Conservation (phyloP, 2,329 filamentous ascomycete genomes). For the Cordyceps militaris region DNA sequence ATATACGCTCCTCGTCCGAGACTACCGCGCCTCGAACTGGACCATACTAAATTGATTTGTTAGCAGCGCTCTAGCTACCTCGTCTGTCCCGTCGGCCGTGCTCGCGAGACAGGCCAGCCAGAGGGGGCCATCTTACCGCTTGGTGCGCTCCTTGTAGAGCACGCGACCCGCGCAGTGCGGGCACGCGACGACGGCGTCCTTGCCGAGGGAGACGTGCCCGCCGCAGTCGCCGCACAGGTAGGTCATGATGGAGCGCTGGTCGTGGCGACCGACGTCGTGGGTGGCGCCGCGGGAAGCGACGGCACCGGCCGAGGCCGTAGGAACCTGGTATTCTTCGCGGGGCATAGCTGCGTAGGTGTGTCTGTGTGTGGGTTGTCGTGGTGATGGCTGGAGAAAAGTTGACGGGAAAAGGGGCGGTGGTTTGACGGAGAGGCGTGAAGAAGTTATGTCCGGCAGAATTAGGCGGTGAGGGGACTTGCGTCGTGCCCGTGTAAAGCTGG, state of each 20-base stretch:
- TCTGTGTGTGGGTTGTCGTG: neutral
- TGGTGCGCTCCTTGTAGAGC: conserved; percentile 95
- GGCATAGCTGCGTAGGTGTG: conserved; percentile 39
- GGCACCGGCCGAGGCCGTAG: conserved; percentile 43
- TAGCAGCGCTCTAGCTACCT: too few species aligned
- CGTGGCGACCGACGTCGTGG: conserved; percentile 33
- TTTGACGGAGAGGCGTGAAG: conserved; percentile 1
- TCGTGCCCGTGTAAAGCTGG: too few species aligned
- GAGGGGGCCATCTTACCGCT: conserved; percentile 58
- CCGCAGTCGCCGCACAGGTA: conserved; percentile 41
- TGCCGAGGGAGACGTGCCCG: conserved; percentile 31
- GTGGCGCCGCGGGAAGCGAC: conserved; percentile 34
- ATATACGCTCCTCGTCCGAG: neutral
- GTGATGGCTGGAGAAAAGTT: neutral
- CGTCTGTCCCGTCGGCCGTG: neutral
- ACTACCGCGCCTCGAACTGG: conserved; percentile 86
- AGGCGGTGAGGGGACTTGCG: conserved; percentile 16
- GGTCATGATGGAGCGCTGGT: conserved; percentile 30
- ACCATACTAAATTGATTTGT: conserved; percentile 68
- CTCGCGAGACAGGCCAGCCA: neutral
- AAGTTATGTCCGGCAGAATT: conserved; percentile 20
- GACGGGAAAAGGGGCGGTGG: neutral
- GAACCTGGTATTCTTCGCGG: conserved; percentile 73
- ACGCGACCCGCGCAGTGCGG: conserved; percentile 79
- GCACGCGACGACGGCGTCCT: conserved; percentile 44